These are phyloP conservation scores for Neobulgaria alba DNA, from an alignment of 2,329 filamentous ascomycete species.

Conservation along the genomic window DNA sequence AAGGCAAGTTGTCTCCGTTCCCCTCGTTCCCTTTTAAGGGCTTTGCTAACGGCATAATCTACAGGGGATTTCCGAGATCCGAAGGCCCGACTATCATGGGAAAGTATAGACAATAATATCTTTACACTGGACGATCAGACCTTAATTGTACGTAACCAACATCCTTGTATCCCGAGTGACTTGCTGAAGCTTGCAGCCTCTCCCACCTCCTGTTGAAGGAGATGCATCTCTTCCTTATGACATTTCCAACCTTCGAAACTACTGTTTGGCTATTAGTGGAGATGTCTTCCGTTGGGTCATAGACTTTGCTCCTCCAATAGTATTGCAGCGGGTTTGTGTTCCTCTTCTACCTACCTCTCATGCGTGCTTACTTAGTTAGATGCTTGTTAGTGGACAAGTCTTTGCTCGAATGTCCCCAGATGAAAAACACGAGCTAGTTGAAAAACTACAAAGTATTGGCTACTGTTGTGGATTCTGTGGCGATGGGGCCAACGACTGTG, in stretches of 20 bases:
- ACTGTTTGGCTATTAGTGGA: slow-evolving; percentile 80
- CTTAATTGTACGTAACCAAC: slow-evolving; percentile 46
- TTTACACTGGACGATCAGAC: slow-evolving; percentile 73
- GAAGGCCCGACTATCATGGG: slow-evolving; percentile 71
- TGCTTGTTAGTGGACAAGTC: slow-evolving; percentile 86
- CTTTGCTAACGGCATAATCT: slow-evolving; percentile 1
- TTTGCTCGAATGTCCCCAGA: slow-evolving; percentile 98
- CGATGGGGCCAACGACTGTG: slow-evolving; percentile 95
- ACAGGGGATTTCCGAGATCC: slow-evolving; percentile 64
- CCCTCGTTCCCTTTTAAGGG: neutral
- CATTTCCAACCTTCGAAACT: slow-evolving; percentile 72
- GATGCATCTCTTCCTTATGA: slow-evolving; percentile 84
- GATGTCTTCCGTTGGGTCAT: slow-evolving; percentile 96
- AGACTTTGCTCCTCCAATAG: slow-evolving; percentile 75
- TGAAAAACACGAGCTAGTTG: slow-evolving; percentile 94
- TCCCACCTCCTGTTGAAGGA: slow-evolving; percentile 57
- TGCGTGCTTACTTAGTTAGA: slow-evolving; percentile 38
- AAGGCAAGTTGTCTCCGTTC: slow-evolving; percentile 41
- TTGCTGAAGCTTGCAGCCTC: slow-evolving; percentile 43
- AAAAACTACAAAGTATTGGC: slow-evolving; percentile 92
- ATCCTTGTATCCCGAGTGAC: neutral
- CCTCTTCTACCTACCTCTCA: neutral
- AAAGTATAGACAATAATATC: slow-evolving; percentile 82
- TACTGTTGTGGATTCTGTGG: slow-evolving; percentile 96
- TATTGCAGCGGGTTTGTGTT: slow-evolving; percentile 56